These are phyloP conservation scores for Candida succiphila DNA, from an alignment of 805 yeast species.

Conservation along the genomic window DNA sequence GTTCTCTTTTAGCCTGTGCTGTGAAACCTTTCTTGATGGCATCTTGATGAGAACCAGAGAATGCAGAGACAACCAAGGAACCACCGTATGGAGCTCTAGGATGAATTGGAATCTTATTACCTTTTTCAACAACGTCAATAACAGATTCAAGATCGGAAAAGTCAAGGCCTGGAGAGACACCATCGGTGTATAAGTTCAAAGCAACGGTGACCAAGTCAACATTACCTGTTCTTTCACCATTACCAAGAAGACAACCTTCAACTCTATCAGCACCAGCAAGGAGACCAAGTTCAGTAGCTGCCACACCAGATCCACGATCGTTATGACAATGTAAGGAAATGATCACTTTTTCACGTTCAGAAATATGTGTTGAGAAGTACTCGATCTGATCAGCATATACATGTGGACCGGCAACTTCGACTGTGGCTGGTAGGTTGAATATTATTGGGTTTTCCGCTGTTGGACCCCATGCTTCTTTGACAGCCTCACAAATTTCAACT, in stretches of 20 bases:
- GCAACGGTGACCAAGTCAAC: slow-evolving; percentile 72
- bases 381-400: slow-evolving; percentile 76
- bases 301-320: slow-evolving; percentile 79
- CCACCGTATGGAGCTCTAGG: slow-evolving; percentile 79
- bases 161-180: slow-evolving; percentile 62
- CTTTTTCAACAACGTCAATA: slow-evolving; percentile 61
- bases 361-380: slow-evolving; percentile 56
- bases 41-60: slow-evolving; percentile 45
- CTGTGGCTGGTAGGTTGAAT: slow-evolving; percentile 75
- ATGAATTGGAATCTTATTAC: slow-evolving; percentile 67
- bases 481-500: slow-evolving; percentile 71
- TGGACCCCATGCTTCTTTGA: slow-evolving; percentile 72
- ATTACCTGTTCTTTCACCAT: slow-evolving; percentile 82
- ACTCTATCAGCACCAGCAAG: slow-evolving; percentile 83
- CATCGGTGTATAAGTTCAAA: slow-evolving; percentile 69
- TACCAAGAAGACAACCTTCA: slow-evolving; percentile 76
- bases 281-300: slow-evolving; percentile 68
- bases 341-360: slow-evolving; percentile 62
- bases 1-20: slow-evolving; percentile 41
- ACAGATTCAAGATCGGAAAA: slow-evolving; percentile 59
- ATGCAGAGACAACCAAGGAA: slow-evolving; percentile 69
- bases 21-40: slow-evolving; percentile 26
- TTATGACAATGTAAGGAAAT: slow-evolving; percentile 71
- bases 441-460: slow-evolving; percentile 64
- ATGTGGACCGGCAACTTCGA: slow-evolving; percentile 68